Conservation (phyloP, 2,329 filamentous ascomycete species). For the Cordyceps cicadae region DNA sequence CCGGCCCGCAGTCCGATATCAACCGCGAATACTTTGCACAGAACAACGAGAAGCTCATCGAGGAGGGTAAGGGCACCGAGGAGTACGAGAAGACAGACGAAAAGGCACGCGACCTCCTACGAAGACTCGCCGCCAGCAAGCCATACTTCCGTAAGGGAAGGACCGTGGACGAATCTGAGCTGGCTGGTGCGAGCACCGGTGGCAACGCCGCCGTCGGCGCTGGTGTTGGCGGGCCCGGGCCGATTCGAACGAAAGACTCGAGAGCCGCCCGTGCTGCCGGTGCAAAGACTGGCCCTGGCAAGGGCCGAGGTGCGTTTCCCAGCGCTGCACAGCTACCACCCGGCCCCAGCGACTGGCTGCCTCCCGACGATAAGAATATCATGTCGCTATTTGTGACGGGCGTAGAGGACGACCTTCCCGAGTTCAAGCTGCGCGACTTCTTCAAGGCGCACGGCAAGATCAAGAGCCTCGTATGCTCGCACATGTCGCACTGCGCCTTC, state of each 20-base stretch:
- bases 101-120: conserved; percentile 81
- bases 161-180: conserved; percentile 52
- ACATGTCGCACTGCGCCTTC: conserved; percentile 95
- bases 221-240: conserved; percentile 58
- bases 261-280: conserved; percentile 43
- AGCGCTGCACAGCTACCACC: conserved; percentile 68
- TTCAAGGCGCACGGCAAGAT: conserved; percentile 86
- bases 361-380: conserved; percentile 75
- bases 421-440: conserved; percentile 82
- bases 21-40: conserved; percentile 98
- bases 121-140: conserved; percentile 80
- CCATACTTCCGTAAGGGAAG: conserved; percentile 90
- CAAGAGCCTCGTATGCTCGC: conserved; percentile 87
- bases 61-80: conserved; percentile 79
- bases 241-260: conserved; percentile 67
- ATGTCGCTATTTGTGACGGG: conserved; percentile 93
- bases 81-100: conserved; percentile 97
- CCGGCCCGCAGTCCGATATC: conserved; percentile 82
- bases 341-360: conserved; percentile 74
- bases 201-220: conserved; percentile 45
- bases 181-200: conserved; percentile 25
- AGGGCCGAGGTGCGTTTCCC: conserved; percentile 53
- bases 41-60: conserved; percentile 90
- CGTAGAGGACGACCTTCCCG: conserved; percentile 90
- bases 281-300: conserved; percentile 14